Percentiles rank a stretch among this genome's conserved stretches.
Conservation (phyloP, 2,329 filamentous ascomycete species). For the Talaromyces sp. region DNA sequence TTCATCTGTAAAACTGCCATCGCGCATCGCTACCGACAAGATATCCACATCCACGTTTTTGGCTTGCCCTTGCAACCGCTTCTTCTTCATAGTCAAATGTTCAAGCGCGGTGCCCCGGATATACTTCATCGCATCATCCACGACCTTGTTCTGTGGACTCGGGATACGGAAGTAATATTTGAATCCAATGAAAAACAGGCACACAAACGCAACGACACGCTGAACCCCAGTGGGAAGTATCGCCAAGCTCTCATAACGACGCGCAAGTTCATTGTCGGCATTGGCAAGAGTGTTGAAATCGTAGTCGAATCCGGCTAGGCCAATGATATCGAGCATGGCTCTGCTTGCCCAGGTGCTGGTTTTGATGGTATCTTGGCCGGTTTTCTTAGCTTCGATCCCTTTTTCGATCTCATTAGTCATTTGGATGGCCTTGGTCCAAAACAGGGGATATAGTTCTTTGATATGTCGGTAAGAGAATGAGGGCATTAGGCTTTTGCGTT, state of each 20-base stretch:
- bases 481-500: slow-evolving; percentile 74
- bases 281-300: slow-evolving; percentile 66
- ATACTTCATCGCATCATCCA: slow-evolving; percentile 53
- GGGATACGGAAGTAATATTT: slow-evolving; percentile 64
- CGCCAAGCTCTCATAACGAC: slow-evolving; percentile 30
- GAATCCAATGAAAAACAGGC: slow-evolving; percentile 57
- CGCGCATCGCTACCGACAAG: slow-evolving; percentile 73
- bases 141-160: slow-evolving; percentile 64
- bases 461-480: slow-evolving; percentile 83
- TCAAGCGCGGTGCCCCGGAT: slow-evolving; percentile 66
- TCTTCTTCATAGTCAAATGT: slow-evolving; percentile 64
- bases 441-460: slow-evolving; percentile 77
- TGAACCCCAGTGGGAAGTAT: slow-evolving; percentile 18
- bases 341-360: slow-evolving; percentile 63
- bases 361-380: slow-evolving; percentile 50
- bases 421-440: slow-evolving; percentile 74
- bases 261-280: slow-evolving; percentile 56
- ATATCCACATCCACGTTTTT: slow-evolving; percentile 58
- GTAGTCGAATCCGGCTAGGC: slow-evolving; percentile 65
- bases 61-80: slow-evolving; percentile 48
- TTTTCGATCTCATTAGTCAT: slow-evolving; percentile 59
- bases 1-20: slow-evolving; percentile 71
- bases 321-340: slow-evolving; percentile 72
- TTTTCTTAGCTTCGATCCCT: slow-evolving; percentile 36
- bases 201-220: slow-evolving; percentile 55